Percentiles rank a stretch among this genome's conserved stretches.
Conservation (phyloP, 1,284 basidiomycete genomes). For the Cutaneotrichosporon curvatum region DNA sequence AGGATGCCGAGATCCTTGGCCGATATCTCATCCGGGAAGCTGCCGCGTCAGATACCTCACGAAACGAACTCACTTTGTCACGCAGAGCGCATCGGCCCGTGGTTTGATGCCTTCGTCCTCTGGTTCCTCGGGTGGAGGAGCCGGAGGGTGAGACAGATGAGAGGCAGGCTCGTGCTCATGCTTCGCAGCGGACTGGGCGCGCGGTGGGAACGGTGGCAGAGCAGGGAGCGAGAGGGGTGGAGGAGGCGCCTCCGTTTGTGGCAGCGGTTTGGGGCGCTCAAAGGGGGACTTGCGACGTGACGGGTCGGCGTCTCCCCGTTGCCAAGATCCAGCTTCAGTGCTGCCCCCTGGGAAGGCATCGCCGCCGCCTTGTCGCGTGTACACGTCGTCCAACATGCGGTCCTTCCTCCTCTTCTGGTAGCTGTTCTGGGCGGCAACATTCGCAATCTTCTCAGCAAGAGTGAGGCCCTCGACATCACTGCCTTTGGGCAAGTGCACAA, state of each 20-base stretch:
- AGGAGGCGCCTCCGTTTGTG: background rate
- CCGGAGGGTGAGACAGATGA: background rate
- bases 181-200: background rate
- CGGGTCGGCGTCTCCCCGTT: conserved; percentile 42
- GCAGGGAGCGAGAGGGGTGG: background rate
- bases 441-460: conserved; percentile 42
- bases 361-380: conserved; percentile 29
- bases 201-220: conserved; percentile 1
- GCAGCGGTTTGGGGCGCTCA: conserved; percentile 24
- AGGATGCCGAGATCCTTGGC: conserved; percentile 44
- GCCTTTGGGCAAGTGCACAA: conserved; percentile 41
- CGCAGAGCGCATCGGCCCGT: conserved; percentile 31
- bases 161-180: background rate
- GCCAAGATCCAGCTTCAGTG: conserved; percentile 36
- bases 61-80: conserved; percentile 30
- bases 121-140: background rate
- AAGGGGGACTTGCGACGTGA: conserved; percentile 30
- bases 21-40: conserved; percentile 37
- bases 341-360: conserved; percentile 33
- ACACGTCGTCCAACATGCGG: conserved; percentile 28
- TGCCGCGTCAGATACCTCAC: conserved; percentile 8
- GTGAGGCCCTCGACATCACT: conserved; percentile 37
- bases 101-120: conserved; percentile 20
- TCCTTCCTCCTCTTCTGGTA: conserved; percentile 38
- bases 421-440: conserved; percentile 39